These are phyloP conservation scores for Xylaria longipes DNA, from an alignment of 495 filamentous ascomycete genomes.

Conservation along the genomic window DNA sequence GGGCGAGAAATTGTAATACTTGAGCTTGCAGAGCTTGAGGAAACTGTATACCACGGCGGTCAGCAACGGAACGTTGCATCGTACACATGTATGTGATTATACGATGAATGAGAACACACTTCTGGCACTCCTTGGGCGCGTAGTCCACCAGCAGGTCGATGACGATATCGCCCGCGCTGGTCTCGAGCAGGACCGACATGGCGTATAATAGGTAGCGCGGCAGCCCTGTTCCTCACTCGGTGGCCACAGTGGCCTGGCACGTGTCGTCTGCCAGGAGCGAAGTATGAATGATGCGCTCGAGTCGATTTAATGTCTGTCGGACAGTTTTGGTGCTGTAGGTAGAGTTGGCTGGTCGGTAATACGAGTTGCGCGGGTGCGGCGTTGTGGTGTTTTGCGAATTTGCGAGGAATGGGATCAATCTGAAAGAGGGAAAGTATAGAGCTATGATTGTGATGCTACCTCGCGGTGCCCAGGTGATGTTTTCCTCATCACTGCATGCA, in stretches of 20 bases:
- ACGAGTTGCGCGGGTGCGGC: background rate
- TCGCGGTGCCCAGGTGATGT: background rate
- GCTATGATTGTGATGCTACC: background rate
- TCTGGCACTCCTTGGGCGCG: conserved; percentile 87
- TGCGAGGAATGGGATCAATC: background rate
- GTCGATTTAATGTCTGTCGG: background rate
- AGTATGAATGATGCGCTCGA: background rate
- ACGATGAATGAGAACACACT: conserved; percentile 66
- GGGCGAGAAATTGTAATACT: conserved; percentile 97
- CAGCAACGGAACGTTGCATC: conserved; percentile 20
- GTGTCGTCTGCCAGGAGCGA: background rate
- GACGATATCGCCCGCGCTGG: conserved; percentile 89
- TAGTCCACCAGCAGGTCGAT: conserved; percentile 89
- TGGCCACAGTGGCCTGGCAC: background rate
- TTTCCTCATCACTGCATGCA: background rate
- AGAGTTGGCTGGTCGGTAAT: background rate
- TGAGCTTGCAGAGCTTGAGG: conserved; percentile 95
- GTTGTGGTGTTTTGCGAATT: background rate
- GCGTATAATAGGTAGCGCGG: background rate
- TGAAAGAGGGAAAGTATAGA: background rate
- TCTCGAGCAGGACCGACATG: conserved; percentile 85
- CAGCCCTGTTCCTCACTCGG: background rate
- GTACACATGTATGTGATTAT: too few species aligned
- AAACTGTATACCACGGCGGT: conserved; percentile 65
- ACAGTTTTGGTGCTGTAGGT: background rate